phyloP scores from a whole-genome alignment of 352 stramenopile species.

The Phytophthora constricta region DNA sequence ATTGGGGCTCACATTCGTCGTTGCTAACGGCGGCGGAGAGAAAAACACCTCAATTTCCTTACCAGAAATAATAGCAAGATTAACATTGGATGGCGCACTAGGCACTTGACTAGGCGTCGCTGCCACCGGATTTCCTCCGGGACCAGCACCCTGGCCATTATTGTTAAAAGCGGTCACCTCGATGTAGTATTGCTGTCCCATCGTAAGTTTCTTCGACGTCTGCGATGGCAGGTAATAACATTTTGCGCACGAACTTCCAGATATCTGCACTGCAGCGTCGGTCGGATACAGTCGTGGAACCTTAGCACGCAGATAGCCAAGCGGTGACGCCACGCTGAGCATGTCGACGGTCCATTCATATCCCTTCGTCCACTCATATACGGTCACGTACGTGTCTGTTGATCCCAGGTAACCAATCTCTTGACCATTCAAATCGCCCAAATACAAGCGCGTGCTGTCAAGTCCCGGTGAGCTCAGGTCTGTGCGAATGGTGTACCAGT shows the following conservation, averaged over 20 bases:
- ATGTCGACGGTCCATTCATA: slow-evolving; percentile 72
- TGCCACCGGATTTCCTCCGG: slow-evolving; percentile 32
- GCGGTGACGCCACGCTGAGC: slow-evolving; percentile 46
- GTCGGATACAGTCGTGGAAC: slow-evolving; percentile 58
- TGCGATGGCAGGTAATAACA: slow-evolving; percentile 76
- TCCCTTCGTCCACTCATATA: slow-evolving; percentile 79
- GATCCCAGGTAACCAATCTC: slow-evolving; percentile 61
- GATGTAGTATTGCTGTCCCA: slow-evolving; percentile 81
- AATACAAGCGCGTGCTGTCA: slow-evolving; percentile 48
- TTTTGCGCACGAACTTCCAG: slow-evolving; percentile 54
- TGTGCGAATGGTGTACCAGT: slow-evolving; percentile 76
- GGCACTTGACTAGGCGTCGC: slow-evolving; percentile 89
- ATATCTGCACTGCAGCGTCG: slow-evolving; percentile 49
- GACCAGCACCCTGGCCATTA: slow-evolving; percentile 67
- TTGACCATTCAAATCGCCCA: slow-evolving; percentile 65
- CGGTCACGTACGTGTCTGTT: slow-evolving; percentile 44
- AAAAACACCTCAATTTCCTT: slow-evolving; percentile 91
- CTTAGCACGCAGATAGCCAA: slow-evolving; percentile 60
- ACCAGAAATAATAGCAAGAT: slow-evolving; percentile 85
- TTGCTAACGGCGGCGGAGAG: slow-evolving; percentile 66
- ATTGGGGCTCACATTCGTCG: slow-evolving; percentile 60
- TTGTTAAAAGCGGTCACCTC: slow-evolving; percentile 78
- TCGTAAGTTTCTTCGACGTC: slow-evolving; percentile 59
- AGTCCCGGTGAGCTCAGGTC: slow-evolving; percentile 52
- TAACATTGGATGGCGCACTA: slow-evolving; percentile 87